These are phyloP conservation scores for Dioscorea dumetorum DNA, from an alignment of 106 monocot species.

Conservation along the genomic window DNA sequence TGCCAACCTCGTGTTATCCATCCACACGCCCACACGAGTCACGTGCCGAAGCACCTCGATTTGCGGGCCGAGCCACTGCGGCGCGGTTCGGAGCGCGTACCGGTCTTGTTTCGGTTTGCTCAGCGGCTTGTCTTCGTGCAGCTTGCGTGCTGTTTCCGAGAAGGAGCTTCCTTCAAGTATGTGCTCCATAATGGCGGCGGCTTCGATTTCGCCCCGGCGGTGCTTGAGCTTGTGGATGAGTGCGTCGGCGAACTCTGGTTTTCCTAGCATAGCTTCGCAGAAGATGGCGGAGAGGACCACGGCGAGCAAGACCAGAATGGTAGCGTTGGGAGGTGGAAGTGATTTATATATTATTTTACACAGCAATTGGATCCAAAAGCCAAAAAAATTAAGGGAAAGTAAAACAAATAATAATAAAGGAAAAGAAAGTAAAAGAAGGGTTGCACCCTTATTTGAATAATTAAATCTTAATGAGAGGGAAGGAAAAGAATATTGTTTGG, in stretches of 20 bases:
- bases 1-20: constrained; percentile 27
- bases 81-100: constrained; percentile 31
- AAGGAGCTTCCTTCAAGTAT: constrained; percentile 27
- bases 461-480: too few relatives aligned
- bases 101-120: constrained; percentile 41
- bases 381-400: too few relatives aligned
- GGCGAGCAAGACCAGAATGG: constrained; percentile 14
- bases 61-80: constrained; percentile 42
- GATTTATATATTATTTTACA: too few relatives aligned
- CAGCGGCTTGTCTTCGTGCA: constrained; percentile 23
- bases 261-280: constrained; percentile 34
- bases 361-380: too few relatives aligned
- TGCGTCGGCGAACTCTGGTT: constrained; percentile 22
- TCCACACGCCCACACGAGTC: constrained; percentile 23
- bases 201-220: constrained; percentile 41
- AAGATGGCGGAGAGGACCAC: constrained; percentile 22
- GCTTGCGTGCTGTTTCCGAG: constrained; percentile 3
- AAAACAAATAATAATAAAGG: too few relatives aligned
- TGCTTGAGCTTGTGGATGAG: constrained; percentile 30
- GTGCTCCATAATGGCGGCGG: constrained; percentile 40
- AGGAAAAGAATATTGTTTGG: too few relatives aligned
- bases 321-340: too few relatives aligned
- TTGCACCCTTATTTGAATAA: too few relatives aligned
- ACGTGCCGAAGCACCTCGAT: constrained; percentile 31
- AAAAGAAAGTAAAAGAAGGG: too few relatives aligned